phyloP scores from a whole-genome alignment of 257 asterid species.

The Dorcoceras hygrometricum region DNA sequence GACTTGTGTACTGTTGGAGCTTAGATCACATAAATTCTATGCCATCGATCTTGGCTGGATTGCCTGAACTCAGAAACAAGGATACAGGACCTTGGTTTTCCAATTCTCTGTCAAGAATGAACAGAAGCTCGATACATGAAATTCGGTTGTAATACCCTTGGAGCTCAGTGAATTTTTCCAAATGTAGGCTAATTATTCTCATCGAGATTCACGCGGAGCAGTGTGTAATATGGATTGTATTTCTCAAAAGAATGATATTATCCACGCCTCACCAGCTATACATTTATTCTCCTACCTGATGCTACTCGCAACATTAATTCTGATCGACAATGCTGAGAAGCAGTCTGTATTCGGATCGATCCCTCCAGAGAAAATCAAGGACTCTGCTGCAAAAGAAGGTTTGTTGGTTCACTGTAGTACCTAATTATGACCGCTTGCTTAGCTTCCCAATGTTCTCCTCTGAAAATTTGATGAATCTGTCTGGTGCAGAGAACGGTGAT shows the following conservation, averaged over 20 bases:
- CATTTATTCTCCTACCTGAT: slow-evolving; percentile 92
- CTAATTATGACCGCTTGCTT: slow-evolving; percentile 32
- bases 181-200: no score
- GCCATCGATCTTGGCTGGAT: slow-evolving; percentile 95
- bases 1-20: no score
- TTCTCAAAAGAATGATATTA: slow-evolving; percentile 85
- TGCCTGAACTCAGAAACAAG: slow-evolving; percentile 93
- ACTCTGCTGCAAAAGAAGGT: slow-evolving; percentile 95
- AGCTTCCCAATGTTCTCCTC: slow-evolving; percentile 3
- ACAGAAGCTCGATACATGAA: slow-evolving; percentile 98
- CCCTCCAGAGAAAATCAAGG: slow-evolving; percentile 83
- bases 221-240: slow-evolving; percentile 22
- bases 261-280: slow-evolving; percentile 96
- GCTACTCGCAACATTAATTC: slow-evolving; percentile 90
- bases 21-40: slow-evolving; percentile 50
- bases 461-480: background rate
- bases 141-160: slow-evolving; percentile 86
- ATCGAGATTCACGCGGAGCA: background rate
- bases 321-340: slow-evolving; percentile 88
- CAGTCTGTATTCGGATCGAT: slow-evolving; percentile 88
- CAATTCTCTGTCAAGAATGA: slow-evolving; percentile 95
- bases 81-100: slow-evolving; percentile 76
- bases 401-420: background rate
- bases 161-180: background rate
- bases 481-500: slow-evolving; percentile 29